Evolutionary conservation across 2,329 filamentous ascomycete genomes (phyloP), one percentile per base, ranked within the genome.

Genomic region (Ophiocordyceps australis): DNA sequence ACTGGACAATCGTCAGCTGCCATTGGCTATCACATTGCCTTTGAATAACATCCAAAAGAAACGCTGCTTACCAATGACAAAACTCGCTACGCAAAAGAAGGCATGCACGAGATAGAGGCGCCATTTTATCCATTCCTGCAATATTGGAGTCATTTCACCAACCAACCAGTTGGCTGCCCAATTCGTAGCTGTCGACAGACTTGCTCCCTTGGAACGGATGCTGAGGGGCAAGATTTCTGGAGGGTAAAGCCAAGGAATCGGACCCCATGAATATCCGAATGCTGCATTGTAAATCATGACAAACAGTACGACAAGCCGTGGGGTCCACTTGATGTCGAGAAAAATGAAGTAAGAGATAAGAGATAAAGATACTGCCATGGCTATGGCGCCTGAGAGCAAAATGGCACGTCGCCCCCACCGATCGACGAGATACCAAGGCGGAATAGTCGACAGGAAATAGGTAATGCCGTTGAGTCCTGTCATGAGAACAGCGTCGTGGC

Each of bases 141-240:
- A 59, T 28, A 95, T 73, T 3, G 89, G 89, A 1, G 89, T 98
- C 62, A 95, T 69, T 51, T 92, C 81, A 37, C 89, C 89, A 4
- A 95, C 89, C 15, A 95, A 60, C 79, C 83, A 98, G 54, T 98
- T 98, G 54, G 89, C 93, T 2, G 86, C 83, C 89, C 89, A 98
- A 47, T 98, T 98, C 17, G 85, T 75, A 12, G 89, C 89, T 2
- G 89, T 95, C 32, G 86, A 94, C 47, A 98, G 54, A 64, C 83
- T 93, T 28, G 89, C 86, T 32, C 89, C 89, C 61, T 95, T 95
- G 32, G 86, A 92, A 41, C 89, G 75, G 46, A 95, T 94, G 58
- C 83, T 94, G 32, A 98, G 62, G 5, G 89, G 89, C 22, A 98
- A 62, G 33, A 98, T 98, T 62, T 98, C 89, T n/a, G 89, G 89